A percentile compares a stretch with the other conserved stretches of the same genome.
These are phyloP conservation scores for Polyporus arcularius DNA, from an alignment of 768 basidiomycete species.

Conservation along the genomic window DNA sequence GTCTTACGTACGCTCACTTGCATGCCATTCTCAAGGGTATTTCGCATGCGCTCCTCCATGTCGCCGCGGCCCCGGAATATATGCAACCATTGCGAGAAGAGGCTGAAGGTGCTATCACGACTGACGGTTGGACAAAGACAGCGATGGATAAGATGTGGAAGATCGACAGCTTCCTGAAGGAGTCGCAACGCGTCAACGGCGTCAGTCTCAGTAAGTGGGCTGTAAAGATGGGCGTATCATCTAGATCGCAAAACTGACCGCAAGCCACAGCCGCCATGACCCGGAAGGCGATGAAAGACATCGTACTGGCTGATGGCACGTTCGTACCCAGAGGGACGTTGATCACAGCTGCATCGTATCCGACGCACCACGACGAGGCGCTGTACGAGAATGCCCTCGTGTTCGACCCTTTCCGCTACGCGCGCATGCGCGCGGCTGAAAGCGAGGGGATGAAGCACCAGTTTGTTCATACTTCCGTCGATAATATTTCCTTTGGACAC, in stretches of 20 bases:
- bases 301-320: slow-evolving; percentile 37
- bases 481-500: slow-evolving; percentile 34
- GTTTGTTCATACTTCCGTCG: slow-evolving; percentile 27
- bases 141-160: slow-evolving; percentile 31
- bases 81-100: slow-evolving; percentile 33
- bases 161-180: slow-evolving; percentile 36
- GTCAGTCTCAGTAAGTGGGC: slow-evolving; percentile 12
- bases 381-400: slow-evolving; percentile 42
- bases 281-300: slow-evolving; percentile 28
- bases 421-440: slow-evolving; percentile 25
- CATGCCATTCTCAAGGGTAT: neutral
- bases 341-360: slow-evolving; percentile 32
- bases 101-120: slow-evolving; percentile 23
- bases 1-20: neutral
- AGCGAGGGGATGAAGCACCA: slow-evolving; percentile 31
- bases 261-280: slow-evolving; percentile 2
- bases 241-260: neutral
- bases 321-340: slow-evolving; percentile 41
- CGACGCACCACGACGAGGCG: slow-evolving; percentile 42
- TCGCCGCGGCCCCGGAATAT: slow-evolving; percentile 29
- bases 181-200: slow-evolving; percentile 26
- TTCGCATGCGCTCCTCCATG: slow-evolving; percentile 27
- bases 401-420: slow-evolving; percentile 46
- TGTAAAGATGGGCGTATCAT: no score
- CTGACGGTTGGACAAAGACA: slow-evolving; percentile 32